Base-by-base conservation (phyloP, 352 stramenopile species). In the Pseudoperonospora humuli region DNA sequence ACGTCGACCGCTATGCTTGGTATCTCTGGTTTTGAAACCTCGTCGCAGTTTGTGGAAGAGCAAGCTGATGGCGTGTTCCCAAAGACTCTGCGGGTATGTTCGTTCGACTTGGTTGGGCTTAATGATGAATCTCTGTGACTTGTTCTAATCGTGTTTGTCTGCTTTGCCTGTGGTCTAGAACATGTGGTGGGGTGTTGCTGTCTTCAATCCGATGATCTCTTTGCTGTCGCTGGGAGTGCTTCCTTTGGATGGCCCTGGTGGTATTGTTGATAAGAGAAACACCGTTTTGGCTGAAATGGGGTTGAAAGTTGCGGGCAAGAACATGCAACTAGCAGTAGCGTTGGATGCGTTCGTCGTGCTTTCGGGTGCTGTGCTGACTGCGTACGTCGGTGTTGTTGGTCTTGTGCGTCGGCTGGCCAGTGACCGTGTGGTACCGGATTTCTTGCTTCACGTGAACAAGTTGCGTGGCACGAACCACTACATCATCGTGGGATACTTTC, bases 321-420 rank as follows among this genome's bases (percentile, higher is more conserved):
- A 72, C 34, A 84, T 94, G 67, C 64, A 90, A 45, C 73, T 76
- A 17, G 44, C 76, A 2, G 82, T 96, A 6, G 80, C 78, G 9
- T 42, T 97, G 3, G 92, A 97, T 38, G 92, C 92, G 13, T 97
- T 97, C 60, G 83, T 97, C 34, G 92, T 97, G 37, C 68, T 97
- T 23, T 95, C 84, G 0, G 92, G 90, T 21, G 92, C 88, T 21
- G 84, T 97, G 8, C 55, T 97, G 29, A 97, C 92, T 10, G 81
- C 88, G 13, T 97, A 96, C 62, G 88, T 97, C 8, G 92, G 92
- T 21, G 83, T 97, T 36, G 86, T 86, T 59, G 92, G 82, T 25
- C 71, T 97, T 23, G 79, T 96, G 20, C 71, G 84, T 52, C 79
- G 92, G 24, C 91, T 97, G 59, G 86, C 87, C 13, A 93, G 90